These are phyloP conservation scores for Fusarium armeniacum DNA, from an alignment of 2,329 filamentous ascomycete genomes.

Conservation along the genomic window DNA sequence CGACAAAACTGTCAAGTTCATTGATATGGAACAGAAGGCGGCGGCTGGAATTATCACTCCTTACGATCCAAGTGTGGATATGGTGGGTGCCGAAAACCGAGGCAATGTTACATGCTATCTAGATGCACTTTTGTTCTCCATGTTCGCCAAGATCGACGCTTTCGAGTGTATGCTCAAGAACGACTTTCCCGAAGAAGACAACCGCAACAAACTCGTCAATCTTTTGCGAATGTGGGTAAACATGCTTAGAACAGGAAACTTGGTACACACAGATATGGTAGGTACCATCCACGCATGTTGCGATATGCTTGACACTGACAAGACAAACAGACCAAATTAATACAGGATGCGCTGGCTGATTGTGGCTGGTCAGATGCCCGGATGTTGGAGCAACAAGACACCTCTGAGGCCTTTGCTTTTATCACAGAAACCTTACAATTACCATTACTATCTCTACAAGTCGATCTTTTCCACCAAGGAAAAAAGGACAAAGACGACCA, in stretches of 20 bases:
- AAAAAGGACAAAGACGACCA: slow-evolving; percentile 90
- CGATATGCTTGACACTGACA: slow-evolving; percentile 40
- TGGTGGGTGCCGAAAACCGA: slow-evolving; percentile 90
- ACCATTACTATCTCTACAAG: slow-evolving; percentile 89
- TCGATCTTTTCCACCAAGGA: slow-evolving; percentile 94
- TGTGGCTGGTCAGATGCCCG: slow-evolving; percentile 92
- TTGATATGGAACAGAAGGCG: slow-evolving; percentile 84
- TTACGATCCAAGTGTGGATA: slow-evolving; percentile 77
- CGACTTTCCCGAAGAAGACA: slow-evolving; percentile 76
- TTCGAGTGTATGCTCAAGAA: slow-evolving; percentile 94
- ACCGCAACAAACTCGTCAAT: slow-evolving; percentile 79
- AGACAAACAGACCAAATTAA: slow-evolving; percentile 75
- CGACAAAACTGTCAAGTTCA: slow-evolving; percentile 80
- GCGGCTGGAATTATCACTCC: slow-evolving; percentile 82
- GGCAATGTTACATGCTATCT: slow-evolving; percentile 93
- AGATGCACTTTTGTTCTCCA: slow-evolving; percentile 91
- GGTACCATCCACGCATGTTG: slow-evolving; percentile 44
- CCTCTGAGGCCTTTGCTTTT: slow-evolving; percentile 94
- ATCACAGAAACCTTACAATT: slow-evolving; percentile 91
- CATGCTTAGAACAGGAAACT: slow-evolving; percentile 83
- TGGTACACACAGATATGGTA: slow-evolving; percentile 89
- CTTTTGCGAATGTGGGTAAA: slow-evolving; percentile 93
- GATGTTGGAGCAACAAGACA: slow-evolving; percentile 87
- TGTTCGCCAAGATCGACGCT: slow-evolving; percentile 91
- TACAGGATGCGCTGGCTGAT: slow-evolving; percentile 84